A percentile compares a stretch with the other conserved stretches of the same genome.
Conservation (phyloP, 2,329 filamentous ascomycete genomes). For the Colletotrichum abscissum region DNA sequence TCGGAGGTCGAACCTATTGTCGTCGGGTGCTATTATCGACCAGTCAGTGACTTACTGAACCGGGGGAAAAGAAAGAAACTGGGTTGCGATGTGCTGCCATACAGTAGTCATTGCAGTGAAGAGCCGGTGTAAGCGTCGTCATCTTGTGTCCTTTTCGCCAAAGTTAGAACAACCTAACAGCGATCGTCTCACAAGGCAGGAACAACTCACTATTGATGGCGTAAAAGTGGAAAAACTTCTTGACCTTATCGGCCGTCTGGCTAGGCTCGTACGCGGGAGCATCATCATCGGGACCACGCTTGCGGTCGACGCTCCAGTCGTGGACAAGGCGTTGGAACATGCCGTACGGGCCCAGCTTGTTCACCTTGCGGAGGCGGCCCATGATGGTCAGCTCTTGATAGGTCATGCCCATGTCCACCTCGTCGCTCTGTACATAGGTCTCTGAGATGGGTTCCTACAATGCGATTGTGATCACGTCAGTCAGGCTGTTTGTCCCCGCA, state of each 20-base stretch:
- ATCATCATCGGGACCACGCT: slow-evolving; percentile 41
- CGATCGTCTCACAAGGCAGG: neutral
- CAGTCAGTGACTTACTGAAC: neutral
- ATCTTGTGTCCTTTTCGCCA: slow-evolving; percentile 32
- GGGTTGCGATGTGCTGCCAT: neutral
- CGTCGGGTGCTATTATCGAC: slow-evolving; percentile 39
- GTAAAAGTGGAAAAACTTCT: slow-evolving; percentile 64
- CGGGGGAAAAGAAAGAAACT: neutral
- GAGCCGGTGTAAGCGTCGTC: slow-evolving; percentile 34
- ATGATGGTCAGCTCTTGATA: slow-evolving; percentile 56
- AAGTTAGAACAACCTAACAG: neutral
- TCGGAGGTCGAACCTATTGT: slow-evolving; percentile 43
- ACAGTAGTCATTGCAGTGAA: slow-evolving; percentile 37
- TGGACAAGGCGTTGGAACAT: slow-evolving; percentile 60
- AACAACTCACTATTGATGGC: slow-evolving; percentile 60
- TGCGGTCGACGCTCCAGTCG: slow-evolving; percentile 53
- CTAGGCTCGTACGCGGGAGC: slow-evolving; percentile 47
- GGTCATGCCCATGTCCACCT: slow-evolving; percentile 64
- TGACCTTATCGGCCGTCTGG: slow-evolving; percentile 54
- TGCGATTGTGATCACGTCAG: neutral
- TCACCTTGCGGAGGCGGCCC: slow-evolving; percentile 54
- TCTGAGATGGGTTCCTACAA: slow-evolving; percentile 69
- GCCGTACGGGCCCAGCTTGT: slow-evolving; percentile 59
- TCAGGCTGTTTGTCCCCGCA: neutral
- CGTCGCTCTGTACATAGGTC: slow-evolving; percentile 63